Conservation (phyloP, 2,329 filamentous ascomycete genomes). For the Pseudomassariella vexata region DNA sequence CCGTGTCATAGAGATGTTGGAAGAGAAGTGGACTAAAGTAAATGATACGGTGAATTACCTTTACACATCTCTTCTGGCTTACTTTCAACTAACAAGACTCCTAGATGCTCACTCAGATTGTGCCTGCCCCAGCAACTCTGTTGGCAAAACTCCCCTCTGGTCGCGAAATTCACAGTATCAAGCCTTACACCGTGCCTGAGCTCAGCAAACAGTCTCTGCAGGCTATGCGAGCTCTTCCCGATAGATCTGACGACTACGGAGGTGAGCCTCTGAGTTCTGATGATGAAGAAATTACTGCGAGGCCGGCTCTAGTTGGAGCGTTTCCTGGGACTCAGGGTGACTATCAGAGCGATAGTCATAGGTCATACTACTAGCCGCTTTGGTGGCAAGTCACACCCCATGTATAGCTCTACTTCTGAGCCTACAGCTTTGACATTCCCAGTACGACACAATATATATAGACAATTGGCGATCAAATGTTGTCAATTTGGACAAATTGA, state of each 20-base stretch:
- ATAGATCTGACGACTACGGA: conserved; percentile 35
- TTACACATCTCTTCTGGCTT: not conserved
- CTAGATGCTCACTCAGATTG: conserved; percentile 71
- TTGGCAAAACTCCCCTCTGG: conserved; percentile 80
- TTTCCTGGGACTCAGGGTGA: conserved; percentile 20
- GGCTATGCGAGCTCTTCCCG: conserved; percentile 49
- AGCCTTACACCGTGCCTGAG: conserved; percentile 58
- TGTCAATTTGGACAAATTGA: no score
- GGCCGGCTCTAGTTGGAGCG: conserved; percentile 19
- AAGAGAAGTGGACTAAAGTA: conserved; percentile 84
- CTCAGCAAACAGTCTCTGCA: conserved; percentile 63
- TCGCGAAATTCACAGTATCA: conserved; percentile 73
- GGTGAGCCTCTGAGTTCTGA: conserved; percentile 36
- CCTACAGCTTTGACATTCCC: no score
- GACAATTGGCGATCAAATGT: no score
- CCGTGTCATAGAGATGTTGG: conserved; percentile 78
- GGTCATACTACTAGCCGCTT: conserved; percentile 24
- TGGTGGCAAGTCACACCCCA: no score
- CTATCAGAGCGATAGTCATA: conserved; percentile 19
- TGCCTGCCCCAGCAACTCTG: conserved; percentile 67
- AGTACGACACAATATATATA: no score
- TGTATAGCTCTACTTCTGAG: no score
- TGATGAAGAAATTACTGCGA: conserved; percentile 26
- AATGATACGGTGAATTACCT: conserved; percentile 72
- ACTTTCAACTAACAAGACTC: conserved; percentile 8